Conservation (phyloP, 2,329 filamentous ascomycete genomes). For the Aspergillus terreus region DNA sequence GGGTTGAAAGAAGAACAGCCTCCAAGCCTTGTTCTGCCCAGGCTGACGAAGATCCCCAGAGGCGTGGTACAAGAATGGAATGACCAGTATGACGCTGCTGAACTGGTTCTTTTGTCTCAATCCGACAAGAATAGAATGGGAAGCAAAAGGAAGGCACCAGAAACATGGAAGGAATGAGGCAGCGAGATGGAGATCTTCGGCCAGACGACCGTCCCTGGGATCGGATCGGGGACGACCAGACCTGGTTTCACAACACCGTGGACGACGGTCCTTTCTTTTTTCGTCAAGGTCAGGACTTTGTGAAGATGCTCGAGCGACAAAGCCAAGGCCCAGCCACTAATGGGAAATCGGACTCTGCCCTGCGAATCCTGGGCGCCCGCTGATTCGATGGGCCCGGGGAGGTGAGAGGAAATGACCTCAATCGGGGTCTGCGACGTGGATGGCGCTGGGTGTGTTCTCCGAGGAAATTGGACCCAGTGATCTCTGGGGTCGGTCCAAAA, state of each 20-base stretch:
- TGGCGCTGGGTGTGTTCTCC: constrained; percentile 3
- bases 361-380: constrained; percentile 7
- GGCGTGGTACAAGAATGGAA: constrained; percentile 13
- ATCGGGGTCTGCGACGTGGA: constrained; percentile 4
- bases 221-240: not conserved
- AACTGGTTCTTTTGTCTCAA: not conserved
- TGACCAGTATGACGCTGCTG: constrained; percentile 1
- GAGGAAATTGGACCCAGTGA: constrained; percentile 9
- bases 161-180: constrained; percentile 8
- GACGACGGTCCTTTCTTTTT: not conserved
- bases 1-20: not conserved
- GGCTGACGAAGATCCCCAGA: constrained; percentile 3
- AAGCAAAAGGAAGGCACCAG: constrained; percentile 1
- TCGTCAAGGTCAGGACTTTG: constrained; percentile 1
- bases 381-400: not conserved
- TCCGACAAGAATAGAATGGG: constrained; percentile 7
- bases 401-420: not conserved
- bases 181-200: constrained; percentile 19
- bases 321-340: constrained; percentile 8
- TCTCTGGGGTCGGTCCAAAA: constrained; percentile 3
- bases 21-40: not conserved
- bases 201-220: constrained; percentile 7
- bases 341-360: constrained; percentile 10
- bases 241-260: constrained; percentile 4
- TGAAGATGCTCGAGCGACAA: not conserved